Base-by-base conservation (phyloP, 2,329 filamentous ascomycete genomes). In the Coniochaeta pulveracea region DNA sequence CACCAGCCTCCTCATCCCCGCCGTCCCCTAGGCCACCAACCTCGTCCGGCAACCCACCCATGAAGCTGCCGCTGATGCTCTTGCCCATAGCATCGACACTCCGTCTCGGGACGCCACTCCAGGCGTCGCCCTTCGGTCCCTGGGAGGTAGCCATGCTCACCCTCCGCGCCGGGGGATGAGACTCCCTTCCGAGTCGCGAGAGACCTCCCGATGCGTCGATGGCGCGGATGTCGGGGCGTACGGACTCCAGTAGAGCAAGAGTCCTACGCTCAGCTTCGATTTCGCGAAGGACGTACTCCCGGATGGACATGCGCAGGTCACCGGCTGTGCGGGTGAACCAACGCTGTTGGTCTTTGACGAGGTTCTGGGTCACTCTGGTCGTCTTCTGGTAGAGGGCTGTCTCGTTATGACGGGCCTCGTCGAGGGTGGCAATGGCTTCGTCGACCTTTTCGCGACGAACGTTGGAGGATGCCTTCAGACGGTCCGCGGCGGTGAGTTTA, bases 61-160 rank as follows among this genome's bases (percentile, higher is more conserved):
- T 72, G 42, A 83, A 71, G 50, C 76, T 82, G 30, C 80, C 77
- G 36, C 81, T 85, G 43, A 88, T 69, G 51, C 79, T 88, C 46
- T 86, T 72, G 49, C 72, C 80, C 36, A 85, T 59, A n/a, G 77
- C 79, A 46, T 93, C 85, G 19, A 42, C 47, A 19, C 79, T 76
- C 35, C 84, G 73, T 40, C 91, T 73, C 22, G 88, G 85, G 18
- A 95, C 86, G 37, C 91, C 91, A 48, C 85, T 94, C 91, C 91
- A 98, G 11, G 91, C 81, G 56, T 98, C 91, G n/a, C 91, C 91
- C 61, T 93, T 93, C 32, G 91, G 89, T 0, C 91, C 91, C 58
- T 98, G 91, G 48, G 83, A 91, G 29, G 84, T 83, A 11, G 84
- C 83, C 43, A 95, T 60, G 55, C 76, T 89, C 17, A 79, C 60